Evolutionary conservation across 805 yeast genomes (phyloP).

Genomic region (Metschnikowia colocasiae): DNA sequence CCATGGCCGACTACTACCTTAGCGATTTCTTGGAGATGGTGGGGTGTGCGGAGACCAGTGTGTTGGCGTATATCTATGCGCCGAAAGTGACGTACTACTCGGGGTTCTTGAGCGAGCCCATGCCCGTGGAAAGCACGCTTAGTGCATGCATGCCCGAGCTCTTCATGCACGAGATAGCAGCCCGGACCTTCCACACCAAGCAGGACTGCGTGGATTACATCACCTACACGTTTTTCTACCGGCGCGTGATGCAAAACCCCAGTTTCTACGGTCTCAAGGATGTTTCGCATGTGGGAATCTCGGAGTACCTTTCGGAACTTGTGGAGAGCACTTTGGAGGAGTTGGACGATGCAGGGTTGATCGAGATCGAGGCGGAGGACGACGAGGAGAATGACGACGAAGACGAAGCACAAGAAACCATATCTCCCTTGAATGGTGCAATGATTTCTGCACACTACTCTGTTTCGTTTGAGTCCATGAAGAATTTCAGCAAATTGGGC

Average conservation of each 20-base stretch:
- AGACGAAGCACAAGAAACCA: conserved; percentile 33
- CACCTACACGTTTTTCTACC: conserved; percentile 76
- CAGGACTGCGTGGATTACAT: conserved; percentile 92
- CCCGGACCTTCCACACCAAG: conserved; percentile 55
- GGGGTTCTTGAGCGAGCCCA: conserved; percentile 65
- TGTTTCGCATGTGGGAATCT: conserved; percentile 61
- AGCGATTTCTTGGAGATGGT: conserved; percentile 65
- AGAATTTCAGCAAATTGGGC: conserved; percentile 52
- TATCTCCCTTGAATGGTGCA: conserved; percentile 65
- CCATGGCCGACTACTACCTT: conserved; percentile 53
- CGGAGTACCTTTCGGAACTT: conserved; percentile 78
- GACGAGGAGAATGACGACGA: conserved; percentile 37
- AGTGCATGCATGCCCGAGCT: conserved; percentile 59
- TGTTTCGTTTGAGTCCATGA: conserved; percentile 64
- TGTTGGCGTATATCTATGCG: conserved; percentile 53
- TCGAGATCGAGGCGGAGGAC: conserved; percentile 51
- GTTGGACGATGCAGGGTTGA: conserved; percentile 53
- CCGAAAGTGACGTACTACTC: conserved; percentile 60
- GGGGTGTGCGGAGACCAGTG: conserved; percentile 35
- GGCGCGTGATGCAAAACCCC: conserved; percentile 79
- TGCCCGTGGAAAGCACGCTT: conserved; percentile 82
- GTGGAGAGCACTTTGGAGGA: conserved; percentile 71
- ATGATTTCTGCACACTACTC: conserved; percentile 73
- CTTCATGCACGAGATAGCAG: conserved; percentile 69
- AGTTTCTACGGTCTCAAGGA: conserved; percentile 80